phyloP scores from a whole-genome alignment of 2,329 filamentous ascomycete species.

The Cercospora berteroae region DNA sequence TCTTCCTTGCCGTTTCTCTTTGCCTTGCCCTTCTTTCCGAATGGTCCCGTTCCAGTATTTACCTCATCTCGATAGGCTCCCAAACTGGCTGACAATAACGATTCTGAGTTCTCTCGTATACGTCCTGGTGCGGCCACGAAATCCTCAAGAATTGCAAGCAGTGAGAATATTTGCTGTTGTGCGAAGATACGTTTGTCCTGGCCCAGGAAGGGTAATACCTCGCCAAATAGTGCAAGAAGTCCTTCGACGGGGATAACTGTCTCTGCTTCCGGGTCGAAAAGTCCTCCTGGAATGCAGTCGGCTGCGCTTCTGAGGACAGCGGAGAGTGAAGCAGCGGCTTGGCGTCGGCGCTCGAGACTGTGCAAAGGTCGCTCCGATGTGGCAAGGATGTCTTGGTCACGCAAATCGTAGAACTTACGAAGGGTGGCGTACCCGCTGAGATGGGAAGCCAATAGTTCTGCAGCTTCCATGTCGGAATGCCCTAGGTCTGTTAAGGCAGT shows the following conservation, averaged over 20 bases:
- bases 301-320: slow-evolving; percentile 83
- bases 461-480: slow-evolving; percentile 73
- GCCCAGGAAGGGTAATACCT: slow-evolving; percentile 74
- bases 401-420: slow-evolving; percentile 84
- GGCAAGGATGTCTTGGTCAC: slow-evolving; percentile 61
- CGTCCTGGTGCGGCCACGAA: slow-evolving; percentile 29
- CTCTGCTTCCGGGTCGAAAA: slow-evolving; percentile 78
- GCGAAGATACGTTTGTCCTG: slow-evolving; percentile 43
- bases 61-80: slow-evolving; percentile 26
- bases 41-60: slow-evolving; percentile 14
- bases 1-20: slow-evolving; percentile 26
- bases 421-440: slow-evolving; percentile 91
- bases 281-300: slow-evolving; percentile 85
- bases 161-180: slow-evolving; percentile 30
- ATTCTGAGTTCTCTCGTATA: slow-evolving; percentile 32
- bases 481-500: slow-evolving; percentile 70
- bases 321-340: slow-evolving; percentile 70
- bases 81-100: slow-evolving; percentile 29
- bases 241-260: slow-evolving; percentile 87
- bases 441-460: slow-evolving; percentile 77
- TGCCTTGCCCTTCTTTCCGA: slow-evolving; percentile 7
- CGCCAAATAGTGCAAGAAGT: slow-evolving; percentile 76
- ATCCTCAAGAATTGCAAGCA: slow-evolving; percentile 34
- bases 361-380: slow-evolving; percentile 42
- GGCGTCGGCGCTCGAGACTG: slow-evolving; percentile 62